phyloP scores from a whole-genome alignment of 23 red algal species.

The Gracilaria gracilis region DNA sequence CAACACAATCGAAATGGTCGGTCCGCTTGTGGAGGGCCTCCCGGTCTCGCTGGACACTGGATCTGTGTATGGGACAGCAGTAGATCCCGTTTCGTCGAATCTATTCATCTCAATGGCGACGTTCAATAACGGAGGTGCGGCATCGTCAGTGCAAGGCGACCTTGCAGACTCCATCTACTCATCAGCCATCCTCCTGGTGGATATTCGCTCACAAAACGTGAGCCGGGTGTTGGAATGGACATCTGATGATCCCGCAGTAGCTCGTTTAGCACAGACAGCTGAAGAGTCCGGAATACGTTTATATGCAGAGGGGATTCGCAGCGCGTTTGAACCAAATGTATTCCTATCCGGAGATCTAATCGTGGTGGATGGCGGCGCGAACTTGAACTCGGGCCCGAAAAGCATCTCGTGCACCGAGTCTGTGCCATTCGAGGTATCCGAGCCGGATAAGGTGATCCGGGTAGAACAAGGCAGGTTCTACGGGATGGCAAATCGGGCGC shows the following conservation, averaged over 20 bases:
- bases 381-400: neutral
- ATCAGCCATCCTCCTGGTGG: neutral
- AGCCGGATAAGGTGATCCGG: slow-evolving; percentile 23
- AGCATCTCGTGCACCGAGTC: slow-evolving; percentile 15
- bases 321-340: neutral
- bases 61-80: slow-evolving; percentile 1
- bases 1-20: neutral
- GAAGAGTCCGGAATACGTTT: neutral
- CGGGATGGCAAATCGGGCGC: slow-evolving; percentile 5
- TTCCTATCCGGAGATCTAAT: neutral
- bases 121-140: slow-evolving; percentile 30
- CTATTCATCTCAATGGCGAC: neutral
- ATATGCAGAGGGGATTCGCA: slow-evolving; percentile 31
- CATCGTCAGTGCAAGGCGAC: neutral
- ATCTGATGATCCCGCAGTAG: neutral
- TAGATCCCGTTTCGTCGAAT: slow-evolving; percentile 17
- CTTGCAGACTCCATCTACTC: slow-evolving; percentile 22
- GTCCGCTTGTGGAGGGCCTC: neutral
- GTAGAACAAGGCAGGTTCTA: slow-evolving; percentile 29
- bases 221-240: slow-evolving; percentile 11
- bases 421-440: neutral
- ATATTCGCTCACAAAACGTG: neutral
- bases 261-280: slow-evolving; percentile 2
- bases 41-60: neutral
- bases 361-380: neutral